A percentile compares a stretch with the other conserved stretches of the same genome.
phyloP scores from a whole-genome alignment of 768 basidiomycete species.

The Lyophyllum atratum region DNA sequence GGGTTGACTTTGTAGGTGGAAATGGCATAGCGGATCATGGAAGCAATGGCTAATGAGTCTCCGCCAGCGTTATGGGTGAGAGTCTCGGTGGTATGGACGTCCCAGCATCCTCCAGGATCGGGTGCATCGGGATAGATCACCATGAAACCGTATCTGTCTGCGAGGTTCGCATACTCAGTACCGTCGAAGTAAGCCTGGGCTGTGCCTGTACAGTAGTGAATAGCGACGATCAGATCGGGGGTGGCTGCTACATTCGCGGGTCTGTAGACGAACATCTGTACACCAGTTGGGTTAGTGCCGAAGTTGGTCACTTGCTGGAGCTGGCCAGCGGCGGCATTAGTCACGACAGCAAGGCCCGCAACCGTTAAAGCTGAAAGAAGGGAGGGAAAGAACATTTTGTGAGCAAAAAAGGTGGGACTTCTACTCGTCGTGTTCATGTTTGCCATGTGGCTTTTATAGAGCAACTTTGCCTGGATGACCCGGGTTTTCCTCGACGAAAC shows the following conservation, averaged over 20 bases:
- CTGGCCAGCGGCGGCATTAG: slow-evolving; percentile 24
- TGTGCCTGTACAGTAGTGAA: slow-evolving; percentile 54
- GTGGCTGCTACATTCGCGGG: slow-evolving; percentile 37
- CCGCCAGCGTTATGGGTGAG: slow-evolving; percentile 58
- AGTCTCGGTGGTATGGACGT: slow-evolving; percentile 49
- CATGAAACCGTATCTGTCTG: slow-evolving; percentile 50
- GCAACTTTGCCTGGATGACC: neutral
- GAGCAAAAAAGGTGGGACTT: neutral
- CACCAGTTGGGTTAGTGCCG: slow-evolving; percentile 55
- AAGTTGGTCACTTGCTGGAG: slow-evolving; percentile 46
- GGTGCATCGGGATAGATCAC: slow-evolving; percentile 54
- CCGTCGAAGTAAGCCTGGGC: slow-evolving; percentile 53
- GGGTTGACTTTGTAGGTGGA: slow-evolving; percentile 47
- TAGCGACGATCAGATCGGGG: slow-evolving; percentile 52
- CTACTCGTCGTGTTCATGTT: neutral
- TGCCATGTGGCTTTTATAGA: neutral
- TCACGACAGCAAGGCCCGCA: slow-evolving; percentile 20
- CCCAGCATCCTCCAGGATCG: slow-evolving; percentile 50
- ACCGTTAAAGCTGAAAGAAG: slow-evolving; percentile 14
- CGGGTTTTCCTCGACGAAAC: slow-evolving; percentile 13
- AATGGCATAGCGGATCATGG: slow-evolving; percentile 49
- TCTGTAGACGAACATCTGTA: slow-evolving; percentile 48
- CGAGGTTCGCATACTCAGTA: slow-evolving; percentile 49
- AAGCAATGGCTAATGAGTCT: slow-evolving; percentile 54
- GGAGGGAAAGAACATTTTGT: slow-evolving; percentile 8